Evolutionary conservation across 306 rosid species (phyloP), one percentile per base, ranked within the genome.

Genomic region (Pterocarpus santalinus): DNA sequence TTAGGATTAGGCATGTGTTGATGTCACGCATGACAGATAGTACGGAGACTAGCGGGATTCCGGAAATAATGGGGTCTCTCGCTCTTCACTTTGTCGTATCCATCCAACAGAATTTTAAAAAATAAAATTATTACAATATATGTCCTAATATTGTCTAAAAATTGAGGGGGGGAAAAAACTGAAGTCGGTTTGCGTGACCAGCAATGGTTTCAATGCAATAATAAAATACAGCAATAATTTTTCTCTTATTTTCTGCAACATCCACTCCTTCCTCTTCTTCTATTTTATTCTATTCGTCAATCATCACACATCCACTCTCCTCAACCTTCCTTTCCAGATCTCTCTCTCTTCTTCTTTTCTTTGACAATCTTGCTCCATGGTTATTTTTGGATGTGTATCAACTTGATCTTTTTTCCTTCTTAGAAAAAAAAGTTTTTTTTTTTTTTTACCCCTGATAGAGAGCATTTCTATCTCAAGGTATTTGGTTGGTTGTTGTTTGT

Each of bases 101-200:
- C 65, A 65, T 28, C 17, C 68, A 43, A 55, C 66, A 9, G 62
- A 14, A 22, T 2, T 5, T 15, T 2, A 38, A 43, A 44, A 2
- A 6, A 17, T n/a, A 35, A 53, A 72, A 17, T 30, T 15, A 55
- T 55, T 15, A 55, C 22, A 15, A 7, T 12, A 10, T 34, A 35
- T 60, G 2, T 17, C 22, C 53, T 10, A 8, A 41, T 49, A 1
- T 7, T 55, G 58, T n/a, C 6, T 6, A 4, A 14, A 13, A 52
- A 52, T 13, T 13, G 17, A 1, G 16, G 17, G 2, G 33, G 4
- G 41, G 41, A 41, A 49, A 65, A 75, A 86, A 80, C 75, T 79
- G 82, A 79, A 83, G 81, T 81, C 60, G 46, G 86, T 89, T 87
- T 85, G 83, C 86, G 81, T 84, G 82, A 84, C 66, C 56, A 65